These are phyloP conservation scores for Metarhizium brunneum DNA, from an alignment of 2,329 filamentous ascomycete genomes.

Conservation along the genomic window DNA sequence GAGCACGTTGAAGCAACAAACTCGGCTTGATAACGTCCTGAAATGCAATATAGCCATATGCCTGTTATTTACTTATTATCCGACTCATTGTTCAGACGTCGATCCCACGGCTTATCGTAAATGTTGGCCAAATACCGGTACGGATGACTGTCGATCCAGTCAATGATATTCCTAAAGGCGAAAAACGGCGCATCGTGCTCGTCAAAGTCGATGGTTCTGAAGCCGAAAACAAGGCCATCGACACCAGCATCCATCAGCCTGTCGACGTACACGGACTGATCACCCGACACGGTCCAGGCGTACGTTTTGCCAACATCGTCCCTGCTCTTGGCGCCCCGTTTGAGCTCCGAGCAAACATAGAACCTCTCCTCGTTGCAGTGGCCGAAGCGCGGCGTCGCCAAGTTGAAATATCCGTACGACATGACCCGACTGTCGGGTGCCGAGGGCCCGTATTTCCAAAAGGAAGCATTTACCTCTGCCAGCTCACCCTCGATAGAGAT, in stretches of 20 bases:
- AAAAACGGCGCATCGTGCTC: too few species aligned
- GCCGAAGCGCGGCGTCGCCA: conserved; percentile 1
- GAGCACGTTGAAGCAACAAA: too few species aligned
- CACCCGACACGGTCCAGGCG: too few species aligned
- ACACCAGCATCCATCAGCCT: too few species aligned
- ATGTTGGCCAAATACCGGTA: neutral
- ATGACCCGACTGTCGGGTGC: conserved; percentile 2
- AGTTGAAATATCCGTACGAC: neutral
- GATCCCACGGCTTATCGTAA: neutral
- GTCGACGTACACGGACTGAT: too few species aligned
- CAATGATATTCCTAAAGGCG: conserved; percentile 11
- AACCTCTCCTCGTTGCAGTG: neutral
- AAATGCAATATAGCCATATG: too few species aligned
- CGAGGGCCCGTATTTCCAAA: neutral
- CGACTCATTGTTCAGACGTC: neutral
- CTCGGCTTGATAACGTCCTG: too few species aligned
- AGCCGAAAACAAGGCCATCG: too few species aligned
- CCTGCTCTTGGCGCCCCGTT: neutral
- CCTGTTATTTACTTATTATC: too few species aligned
- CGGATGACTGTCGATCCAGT: neutral
- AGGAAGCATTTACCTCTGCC: too few species aligned
- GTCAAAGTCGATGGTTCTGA: too few species aligned
- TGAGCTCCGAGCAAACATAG: conserved; percentile 3
- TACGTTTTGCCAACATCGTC: neutral
- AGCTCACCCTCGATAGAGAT: too few species aligned